These are phyloP conservation scores for Chaetomiaceae sp. DNA, from an alignment of 2,329 filamentous ascomycete genomes.

Conservation along the genomic window DNA sequence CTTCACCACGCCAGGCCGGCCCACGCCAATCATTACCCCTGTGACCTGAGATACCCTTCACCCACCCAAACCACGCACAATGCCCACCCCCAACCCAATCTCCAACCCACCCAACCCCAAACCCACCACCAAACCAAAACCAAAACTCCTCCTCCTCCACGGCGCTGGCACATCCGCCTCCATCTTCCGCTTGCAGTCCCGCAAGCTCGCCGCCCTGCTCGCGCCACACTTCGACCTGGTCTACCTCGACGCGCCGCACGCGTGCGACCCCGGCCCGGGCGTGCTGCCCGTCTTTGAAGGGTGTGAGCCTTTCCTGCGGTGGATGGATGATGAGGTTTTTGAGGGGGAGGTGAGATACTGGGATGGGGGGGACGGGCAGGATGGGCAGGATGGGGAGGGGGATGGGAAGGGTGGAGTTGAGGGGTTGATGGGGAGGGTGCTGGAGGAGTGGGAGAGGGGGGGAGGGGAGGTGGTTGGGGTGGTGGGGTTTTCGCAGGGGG, in stretches of 20 bases:
- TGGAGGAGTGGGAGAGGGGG: too few relatives aligned
- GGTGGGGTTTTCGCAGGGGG: slow-evolving; percentile 32
- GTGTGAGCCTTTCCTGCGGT: slow-evolving; percentile 31
- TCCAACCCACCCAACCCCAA: not conserved
- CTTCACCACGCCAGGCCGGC: too few relatives aligned
- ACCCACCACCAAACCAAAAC: not conserved
- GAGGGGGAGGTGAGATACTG: slow-evolving; percentile 6
- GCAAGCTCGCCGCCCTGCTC: slow-evolving; percentile 29
- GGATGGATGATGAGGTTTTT: slow-evolving; percentile 25
- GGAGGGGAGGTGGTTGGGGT: slow-evolving; percentile 24
- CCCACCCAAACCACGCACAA: too few relatives aligned
- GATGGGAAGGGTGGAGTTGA: too few relatives aligned
- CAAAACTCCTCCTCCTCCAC: slow-evolving; percentile 33
- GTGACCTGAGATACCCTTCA: too few relatives aligned
- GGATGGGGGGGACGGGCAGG: not conserved
- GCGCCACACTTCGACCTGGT: slow-evolving; percentile 31
- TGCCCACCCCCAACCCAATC: too few relatives aligned
- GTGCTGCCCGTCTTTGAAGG: slow-evolving; percentile 33
- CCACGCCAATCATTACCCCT: too few relatives aligned
- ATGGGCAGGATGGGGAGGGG: slow-evolving; percentile 7
- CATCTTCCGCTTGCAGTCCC: slow-evolving; percentile 34
- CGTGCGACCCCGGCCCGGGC: slow-evolving; percentile 29
- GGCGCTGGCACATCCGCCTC: slow-evolving; percentile 33
- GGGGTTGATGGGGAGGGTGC: slow-evolving; percentile 18
- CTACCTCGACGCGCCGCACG: slow-evolving; percentile 30